Base-by-base conservation (phyloP, 1,284 basidiomycete genomes). In the Apiotrichum gracile region DNA sequence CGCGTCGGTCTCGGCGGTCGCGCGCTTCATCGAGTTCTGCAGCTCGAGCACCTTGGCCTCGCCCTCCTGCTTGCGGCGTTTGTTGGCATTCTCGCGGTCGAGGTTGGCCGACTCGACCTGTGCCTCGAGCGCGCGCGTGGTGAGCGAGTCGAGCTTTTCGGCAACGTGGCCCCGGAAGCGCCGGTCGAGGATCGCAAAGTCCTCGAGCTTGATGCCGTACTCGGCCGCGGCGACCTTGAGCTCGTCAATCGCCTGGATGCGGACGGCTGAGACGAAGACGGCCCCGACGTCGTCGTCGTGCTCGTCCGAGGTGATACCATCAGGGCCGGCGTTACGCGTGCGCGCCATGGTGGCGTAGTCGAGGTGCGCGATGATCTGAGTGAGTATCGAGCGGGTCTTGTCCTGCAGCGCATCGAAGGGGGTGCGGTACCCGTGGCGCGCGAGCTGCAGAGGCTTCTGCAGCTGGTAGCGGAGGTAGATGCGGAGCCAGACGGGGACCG, bases 401-500 rank as follows among this genome's bases (percentile, higher is more conserved):
- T 57, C 55, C 55, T 97, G 48, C n/a, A 57, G 55, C 21, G 55
- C 55, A 35, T 57, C 55, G 34, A 57, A 57, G 1, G 55, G 55
- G 1, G 55, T 54, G 1, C 48, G 40, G 41, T 57, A 57, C 17
- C 55, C 55, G 49, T 57, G 55, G 26, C 46, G 44, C 2, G 55
- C 52, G 16, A 57, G 55, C 41, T 39, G 39, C 24, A 57, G 40
- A 0, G 55, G 55, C 16, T 51, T 19, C 39, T 35, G 29, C 5
- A 57, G 55, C 51, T 57, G 35, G 49, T 51, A 57, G 29, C 55
- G 51, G 13, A 57, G 51, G 52, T 57, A 57, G 8, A 57, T 41
- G 26, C 55, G 51, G 21, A 57, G 55, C 51, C 51, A 57, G 22
- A 57, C 55, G 21, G 55, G 55, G 2, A 57, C 55, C 39, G 53